Conservation (phyloP, 768 basidiomycete species). For the Leccinum subgranulosum region DNA sequence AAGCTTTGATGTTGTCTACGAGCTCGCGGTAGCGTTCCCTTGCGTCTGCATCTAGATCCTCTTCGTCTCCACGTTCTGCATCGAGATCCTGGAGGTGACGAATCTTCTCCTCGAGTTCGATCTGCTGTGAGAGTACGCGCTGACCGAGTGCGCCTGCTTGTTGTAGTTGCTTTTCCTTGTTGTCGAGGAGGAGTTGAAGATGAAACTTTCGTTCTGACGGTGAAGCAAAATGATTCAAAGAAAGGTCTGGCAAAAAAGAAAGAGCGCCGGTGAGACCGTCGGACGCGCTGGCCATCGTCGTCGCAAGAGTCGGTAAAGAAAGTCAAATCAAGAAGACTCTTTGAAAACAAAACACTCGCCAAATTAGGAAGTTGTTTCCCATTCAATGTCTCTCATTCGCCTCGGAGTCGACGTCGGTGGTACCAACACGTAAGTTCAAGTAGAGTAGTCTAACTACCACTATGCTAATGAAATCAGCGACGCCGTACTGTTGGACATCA, state of each 20-base stretch:
- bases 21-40: conserved; percentile 74
- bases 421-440: conserved; percentile 24
- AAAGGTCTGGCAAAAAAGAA: conserved; percentile 42
- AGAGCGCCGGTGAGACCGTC: conserved; percentile 32
- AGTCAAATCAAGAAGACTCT: neutral
- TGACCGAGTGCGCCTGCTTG: conserved; percentile 92
- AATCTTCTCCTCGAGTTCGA: conserved; percentile 88
- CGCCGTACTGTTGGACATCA: conserved; percentile 25
- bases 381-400: conserved; percentile 11
- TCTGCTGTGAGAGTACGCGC: conserved; percentile 88
- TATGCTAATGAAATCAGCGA: conserved; percentile 24
- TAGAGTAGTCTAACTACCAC: no score
- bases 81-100: conserved; percentile 74
- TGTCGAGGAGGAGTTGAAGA: conserved; percentile 72
- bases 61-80: conserved; percentile 59
- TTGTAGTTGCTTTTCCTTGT: conserved; percentile 89
- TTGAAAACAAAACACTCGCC: conserved; percentile 6
- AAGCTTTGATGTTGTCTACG: conserved; percentile 66
- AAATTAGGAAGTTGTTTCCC: conserved; percentile 8
- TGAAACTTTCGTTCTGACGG: conserved; percentile 60
- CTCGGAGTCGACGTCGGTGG: conserved; percentile 36
- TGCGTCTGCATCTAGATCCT: conserved; percentile 63
- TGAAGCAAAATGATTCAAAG: conserved; percentile 41
- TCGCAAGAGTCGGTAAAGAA: neutral
- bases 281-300: conserved; percentile 40